Percentiles rank a stretch among this genome's conserved stretches.
phyloP scores from a whole-genome alignment of 176 grass and related monocot genomes.

The Triticum turgidum region DNA sequence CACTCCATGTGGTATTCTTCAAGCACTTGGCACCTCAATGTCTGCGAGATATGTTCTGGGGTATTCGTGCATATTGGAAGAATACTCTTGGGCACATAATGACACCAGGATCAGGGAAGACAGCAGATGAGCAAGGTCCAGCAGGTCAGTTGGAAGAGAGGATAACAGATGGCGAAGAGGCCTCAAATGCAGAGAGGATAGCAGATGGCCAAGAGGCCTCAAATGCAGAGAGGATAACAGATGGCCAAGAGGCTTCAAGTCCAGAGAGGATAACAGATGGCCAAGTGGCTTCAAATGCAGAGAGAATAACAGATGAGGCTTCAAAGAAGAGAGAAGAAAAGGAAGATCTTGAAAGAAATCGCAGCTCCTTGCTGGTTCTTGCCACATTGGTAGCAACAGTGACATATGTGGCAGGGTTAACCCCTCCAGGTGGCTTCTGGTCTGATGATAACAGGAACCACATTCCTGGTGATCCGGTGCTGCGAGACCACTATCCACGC shows the following conservation, averaged over 20 bases:
- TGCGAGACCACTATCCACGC: slow-evolving; percentile 27
- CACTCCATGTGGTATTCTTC: slow-evolving; percentile 44
- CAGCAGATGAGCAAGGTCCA: no score
- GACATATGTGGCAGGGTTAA: slow-evolving; percentile 38
- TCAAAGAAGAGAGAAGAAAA: neutral
- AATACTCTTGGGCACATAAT: neutral
- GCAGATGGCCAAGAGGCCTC: no score
- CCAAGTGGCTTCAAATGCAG: neutral
- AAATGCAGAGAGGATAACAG: no score
- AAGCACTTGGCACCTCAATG: slow-evolving; percentile 17
- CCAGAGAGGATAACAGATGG: no score
- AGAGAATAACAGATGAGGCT: neutral
- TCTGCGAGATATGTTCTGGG: neutral
- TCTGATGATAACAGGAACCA: neutral
- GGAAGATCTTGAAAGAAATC: slow-evolving; percentile 21
- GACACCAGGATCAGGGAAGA: no score
- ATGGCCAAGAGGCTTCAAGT: no score
- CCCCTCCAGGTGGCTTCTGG: slow-evolving; percentile 52
- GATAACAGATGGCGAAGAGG: no score
- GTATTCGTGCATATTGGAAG: neutral
- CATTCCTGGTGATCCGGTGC: slow-evolving; percentile 34
- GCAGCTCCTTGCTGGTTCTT: slow-evolving; percentile 40
- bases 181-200: no score
- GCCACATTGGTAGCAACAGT: slow-evolving; percentile 37
- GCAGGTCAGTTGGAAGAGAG: no score